Evolutionary conservation across 306 rosid species (phyloP).

Genomic region (Oemleria cerasiformis): DNA sequence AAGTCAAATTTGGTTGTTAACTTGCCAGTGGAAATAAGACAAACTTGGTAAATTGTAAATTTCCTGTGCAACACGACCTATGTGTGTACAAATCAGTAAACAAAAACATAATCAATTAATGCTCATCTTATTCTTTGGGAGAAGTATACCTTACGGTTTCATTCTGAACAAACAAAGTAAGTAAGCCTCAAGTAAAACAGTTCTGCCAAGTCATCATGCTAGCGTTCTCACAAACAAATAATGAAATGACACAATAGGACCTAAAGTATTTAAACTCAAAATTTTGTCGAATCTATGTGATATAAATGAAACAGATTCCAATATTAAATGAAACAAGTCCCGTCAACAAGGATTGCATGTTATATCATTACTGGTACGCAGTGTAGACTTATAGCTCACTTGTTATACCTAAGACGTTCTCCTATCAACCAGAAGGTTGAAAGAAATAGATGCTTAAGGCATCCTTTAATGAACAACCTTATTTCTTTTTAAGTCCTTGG

Average conservation of each 20-base stretch:
- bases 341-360: background rate
- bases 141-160: background rate
- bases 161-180: background rate
- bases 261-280: background rate
- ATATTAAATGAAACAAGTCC: background rate
- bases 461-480: background rate
- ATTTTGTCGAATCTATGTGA: background rate
- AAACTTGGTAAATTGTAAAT: background rate
- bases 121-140: background rate
- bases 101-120: background rate
- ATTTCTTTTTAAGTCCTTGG: too few species aligned
- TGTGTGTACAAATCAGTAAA: background rate
- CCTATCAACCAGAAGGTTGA: background rate
- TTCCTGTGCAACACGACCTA: background rate
- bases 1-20: conserved; percentile 18
- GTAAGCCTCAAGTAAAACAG: background rate
- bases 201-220: background rate
- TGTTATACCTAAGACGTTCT: background rate
- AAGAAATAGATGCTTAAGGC: background rate
- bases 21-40: background rate
- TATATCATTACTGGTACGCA: background rate
- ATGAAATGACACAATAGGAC: background rate
- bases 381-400: background rate
- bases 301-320: background rate
- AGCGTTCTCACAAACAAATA: background rate